These are phyloP conservation scores for Aristolochia californica DNA, from an alignment of 164 flowering plant genomes.

Conservation along the genomic window DNA sequence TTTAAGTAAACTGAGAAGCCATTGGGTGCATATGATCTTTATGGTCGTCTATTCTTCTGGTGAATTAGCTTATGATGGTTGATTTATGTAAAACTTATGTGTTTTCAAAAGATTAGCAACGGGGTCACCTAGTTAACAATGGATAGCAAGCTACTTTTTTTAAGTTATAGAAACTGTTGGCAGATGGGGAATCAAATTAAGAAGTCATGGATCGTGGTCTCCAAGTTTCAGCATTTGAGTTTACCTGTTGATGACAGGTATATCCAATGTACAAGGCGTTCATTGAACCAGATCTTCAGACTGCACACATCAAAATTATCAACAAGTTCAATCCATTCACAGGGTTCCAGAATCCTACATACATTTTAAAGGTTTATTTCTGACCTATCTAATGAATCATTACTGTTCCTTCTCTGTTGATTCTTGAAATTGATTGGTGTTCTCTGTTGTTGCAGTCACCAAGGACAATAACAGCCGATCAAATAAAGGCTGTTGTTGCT, in stretches of 20 bases:
- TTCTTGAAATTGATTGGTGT: no score
- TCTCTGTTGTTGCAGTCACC: slow-evolving; percentile 47
- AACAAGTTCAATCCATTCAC: slow-evolving; percentile 96
- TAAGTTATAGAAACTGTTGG: no score
- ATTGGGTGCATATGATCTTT: background rate
- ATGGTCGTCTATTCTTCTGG: no score
- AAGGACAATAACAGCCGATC: slow-evolving; percentile 45
- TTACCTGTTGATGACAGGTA: slow-evolving; percentile 35
- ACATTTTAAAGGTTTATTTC: slow-evolving; percentile 68
- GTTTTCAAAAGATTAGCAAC: no score
- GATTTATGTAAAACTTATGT: no score
- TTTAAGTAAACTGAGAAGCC: no score
- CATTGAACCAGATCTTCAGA: slow-evolving; percentile 92
- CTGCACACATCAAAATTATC: slow-evolving; percentile 84
- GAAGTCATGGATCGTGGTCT: background rate
- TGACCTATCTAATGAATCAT: background rate
- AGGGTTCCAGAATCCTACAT: slow-evolving; percentile 90
- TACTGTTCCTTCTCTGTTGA: background rate
- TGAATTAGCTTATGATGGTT: no score
- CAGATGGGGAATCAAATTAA: background rate
- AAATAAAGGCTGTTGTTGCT: slow-evolving; percentile 48
- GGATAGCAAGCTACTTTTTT: no score
- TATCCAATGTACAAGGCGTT: slow-evolving; percentile 99
- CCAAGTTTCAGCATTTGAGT: no score
- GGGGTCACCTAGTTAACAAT: no score